phyloP scores from a whole-genome alignment of 1,139 yeast species.

The Candida freyschussii region DNA sequence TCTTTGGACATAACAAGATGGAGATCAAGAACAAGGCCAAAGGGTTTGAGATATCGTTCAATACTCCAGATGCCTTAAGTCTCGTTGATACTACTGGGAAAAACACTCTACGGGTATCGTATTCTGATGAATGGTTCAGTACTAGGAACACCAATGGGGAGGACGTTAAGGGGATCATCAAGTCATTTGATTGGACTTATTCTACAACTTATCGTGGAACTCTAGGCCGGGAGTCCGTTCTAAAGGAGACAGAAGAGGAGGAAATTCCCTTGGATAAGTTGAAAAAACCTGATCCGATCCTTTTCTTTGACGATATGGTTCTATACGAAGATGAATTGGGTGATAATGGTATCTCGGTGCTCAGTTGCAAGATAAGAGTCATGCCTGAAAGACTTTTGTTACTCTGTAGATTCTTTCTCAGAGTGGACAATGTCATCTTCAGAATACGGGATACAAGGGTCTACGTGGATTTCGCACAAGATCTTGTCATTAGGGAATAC shows the following conservation, averaged over 20 bases:
- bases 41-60: slow-evolving; percentile 54
- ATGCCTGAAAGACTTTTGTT: slow-evolving; percentile 79
- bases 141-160: slow-evolving; percentile 43
- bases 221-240: slow-evolving; percentile 14
- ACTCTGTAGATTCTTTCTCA: slow-evolving; percentile 69
- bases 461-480: slow-evolving; percentile 69
- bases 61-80: slow-evolving; percentile 77
- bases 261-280: slow-evolving; percentile 67
- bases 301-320: slow-evolving; percentile 83
- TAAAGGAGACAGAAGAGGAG: slow-evolving; percentile 24
- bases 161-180: slow-evolving; percentile 40
- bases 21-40: slow-evolving; percentile 38
- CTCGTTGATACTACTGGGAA: slow-evolving; percentile 49
- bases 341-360: slow-evolving; percentile 85
- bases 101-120: slow-evolving; percentile 64
- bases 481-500: slow-evolving; percentile 68
- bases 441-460: slow-evolving; percentile 81
- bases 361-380: slow-evolving; percentile 77
- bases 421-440: slow-evolving; percentile 87
- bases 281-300: slow-evolving; percentile 73
- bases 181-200: slow-evolving; percentile 97
- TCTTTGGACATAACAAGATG: slow-evolving; percentile 85
- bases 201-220: slow-evolving; percentile 76
- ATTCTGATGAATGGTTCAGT: slow-evolving; percentile 84
- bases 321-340: slow-evolving; percentile 93